Base-by-base conservation (phyloP, 2,329 filamentous ascomycete species). In the Colletotrichum sp. region DNA sequence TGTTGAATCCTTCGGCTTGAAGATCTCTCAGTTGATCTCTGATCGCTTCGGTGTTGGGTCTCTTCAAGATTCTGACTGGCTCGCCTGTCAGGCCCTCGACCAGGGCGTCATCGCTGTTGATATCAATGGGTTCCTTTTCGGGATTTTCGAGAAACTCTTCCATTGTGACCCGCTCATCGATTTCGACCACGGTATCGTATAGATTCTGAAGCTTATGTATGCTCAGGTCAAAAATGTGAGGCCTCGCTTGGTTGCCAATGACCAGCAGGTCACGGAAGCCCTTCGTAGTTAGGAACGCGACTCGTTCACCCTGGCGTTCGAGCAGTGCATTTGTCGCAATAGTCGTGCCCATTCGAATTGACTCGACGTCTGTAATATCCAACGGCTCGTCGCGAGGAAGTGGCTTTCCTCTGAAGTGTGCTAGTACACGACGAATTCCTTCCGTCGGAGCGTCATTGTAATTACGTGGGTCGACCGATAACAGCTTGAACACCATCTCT, bases 311-410 rank as follows among this genome's bases (percentile, higher is more conserved):
- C 80, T 95, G 95, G 26, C 93, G 85, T 80, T 95, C 93, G 3
- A 95, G 85, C 22, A 95, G 84, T 1, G 94, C 93, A 84, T 95
- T 95, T 0, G 93, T 95, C 1, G 93, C 93, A 8, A 95, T 92
- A 0, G 93, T 95, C 1, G 94, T 95, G 16, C 94, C 94, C 90
- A 95, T 95, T 9, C 93, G 90, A 80, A 95, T 95, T 72, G 91
- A 93, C 81, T 84, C 81, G 30, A 85, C 82, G 30, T 80, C 64
- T 10, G 83, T 83, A 6, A 80, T 83, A 44, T 83, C 81, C 0
- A 85, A 78, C 16, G 82, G 83, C 67, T 82, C 73, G 2, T 79
- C 82, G 6, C 75, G 63, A 2, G 82, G 91, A 28, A 94, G 93
- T 8, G 91, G 86, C 67, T 87, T 87, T 66, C 89, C 90, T 1